phyloP scores from a whole-genome alignment of 179 eudicot species.

The Carnegiea gigantea region DNA sequence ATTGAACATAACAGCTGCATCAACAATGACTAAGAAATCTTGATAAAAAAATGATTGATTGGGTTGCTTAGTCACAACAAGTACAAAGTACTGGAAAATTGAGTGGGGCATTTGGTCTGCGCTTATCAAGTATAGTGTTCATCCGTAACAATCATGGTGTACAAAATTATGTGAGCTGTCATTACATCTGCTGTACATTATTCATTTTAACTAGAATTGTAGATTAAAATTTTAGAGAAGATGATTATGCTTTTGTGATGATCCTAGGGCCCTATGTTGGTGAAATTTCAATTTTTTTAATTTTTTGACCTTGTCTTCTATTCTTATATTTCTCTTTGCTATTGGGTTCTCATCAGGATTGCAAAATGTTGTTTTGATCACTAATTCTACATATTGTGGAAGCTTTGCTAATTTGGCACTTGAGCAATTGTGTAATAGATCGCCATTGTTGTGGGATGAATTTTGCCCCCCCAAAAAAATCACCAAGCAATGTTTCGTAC shows the following conservation, averaged over 20 bases:
- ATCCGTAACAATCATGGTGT: not conserved
- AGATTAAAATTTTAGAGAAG: not conserved
- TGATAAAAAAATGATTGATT: not conserved
- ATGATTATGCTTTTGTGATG: not conserved
- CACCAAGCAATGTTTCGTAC: not conserved
- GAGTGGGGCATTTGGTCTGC: not conserved
- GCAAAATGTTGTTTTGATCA: not conserved
- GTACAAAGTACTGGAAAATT: not conserved
- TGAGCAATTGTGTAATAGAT: not conserved
- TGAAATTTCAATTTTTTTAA: not conserved
- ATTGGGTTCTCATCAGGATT: not conserved
- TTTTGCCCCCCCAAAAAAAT: too few relatives aligned
- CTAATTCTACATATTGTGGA: not conserved
- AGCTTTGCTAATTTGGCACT: not conserved
- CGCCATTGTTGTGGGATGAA: too few relatives aligned
- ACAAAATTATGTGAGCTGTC: not conserved
- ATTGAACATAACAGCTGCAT: not conserved
- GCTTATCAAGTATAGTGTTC: not conserved
- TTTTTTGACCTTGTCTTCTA: not conserved
- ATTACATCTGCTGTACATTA: not conserved
- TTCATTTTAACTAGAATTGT: not conserved
- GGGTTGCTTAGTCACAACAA: not conserved
- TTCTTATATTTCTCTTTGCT: not conserved
- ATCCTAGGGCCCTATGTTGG: not conserved
- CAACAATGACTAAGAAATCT: not conserved